Percentiles rank a stretch among this genome's conserved stretches.
Conservation (phyloP, 2,329 filamentous ascomycete genomes). For the Penicillium sp. region DNA sequence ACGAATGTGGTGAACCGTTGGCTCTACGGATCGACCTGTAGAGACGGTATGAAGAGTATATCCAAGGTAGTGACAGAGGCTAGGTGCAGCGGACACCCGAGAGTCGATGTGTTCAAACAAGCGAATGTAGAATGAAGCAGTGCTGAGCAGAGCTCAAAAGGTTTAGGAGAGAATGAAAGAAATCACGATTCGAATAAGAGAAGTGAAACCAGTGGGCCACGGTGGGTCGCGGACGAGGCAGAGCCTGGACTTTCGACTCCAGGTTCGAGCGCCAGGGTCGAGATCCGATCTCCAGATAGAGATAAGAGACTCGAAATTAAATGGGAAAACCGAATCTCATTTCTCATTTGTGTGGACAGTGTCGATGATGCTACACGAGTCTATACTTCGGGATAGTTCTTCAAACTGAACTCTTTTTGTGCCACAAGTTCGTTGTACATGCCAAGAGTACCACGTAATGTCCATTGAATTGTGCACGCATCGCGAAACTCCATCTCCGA, state of each 20-base stretch:
- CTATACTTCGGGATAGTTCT: neutral
- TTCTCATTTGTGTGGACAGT: neutral
- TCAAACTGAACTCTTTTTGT: neutral
- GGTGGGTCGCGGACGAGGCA: constrained; percentile 3
- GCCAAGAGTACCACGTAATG: neutral
- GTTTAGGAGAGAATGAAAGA: neutral
- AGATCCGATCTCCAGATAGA: neutral
- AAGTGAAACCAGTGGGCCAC: constrained; percentile 15
- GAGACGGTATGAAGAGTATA: neutral
- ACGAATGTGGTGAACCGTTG: constrained; percentile 8
- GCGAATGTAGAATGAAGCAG: neutral
- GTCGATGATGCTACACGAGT: neutral
- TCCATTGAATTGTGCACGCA: neutral
- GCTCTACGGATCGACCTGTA: constrained; percentile 8
- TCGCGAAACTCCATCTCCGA: neutral
- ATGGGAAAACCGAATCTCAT: no score
- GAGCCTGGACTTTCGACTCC: neutral
- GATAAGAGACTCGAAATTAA: neutral
- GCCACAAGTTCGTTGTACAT: neutral
- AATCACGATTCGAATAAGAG: neutral
- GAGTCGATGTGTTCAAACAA: neutral
- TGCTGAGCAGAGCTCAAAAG: neutral
- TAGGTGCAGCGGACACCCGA: neutral
- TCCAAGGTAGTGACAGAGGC: neutral
- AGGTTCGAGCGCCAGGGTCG: neutral